Percentiles rank a stretch among this genome's conserved stretches.
These are phyloP conservation scores for Blakeslea trispora DNA, from an alignment of 371 early-diverging fungal species.

Conservation along the genomic window DNA sequence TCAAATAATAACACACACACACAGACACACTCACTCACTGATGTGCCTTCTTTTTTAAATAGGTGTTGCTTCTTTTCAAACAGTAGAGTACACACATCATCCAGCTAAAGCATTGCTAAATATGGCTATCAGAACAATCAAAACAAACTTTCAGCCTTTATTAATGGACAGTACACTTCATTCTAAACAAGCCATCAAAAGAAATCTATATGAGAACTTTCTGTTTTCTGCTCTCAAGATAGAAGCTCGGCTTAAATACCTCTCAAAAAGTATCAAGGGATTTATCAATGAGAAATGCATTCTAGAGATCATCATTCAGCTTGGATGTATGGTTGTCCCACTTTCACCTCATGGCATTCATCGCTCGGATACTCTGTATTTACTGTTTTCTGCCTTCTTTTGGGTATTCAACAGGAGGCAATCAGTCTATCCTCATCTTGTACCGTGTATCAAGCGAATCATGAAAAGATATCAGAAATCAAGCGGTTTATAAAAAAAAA, in stretches of 20 bases:
- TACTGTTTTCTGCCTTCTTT: background rate
- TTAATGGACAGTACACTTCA: constrained; percentile 66
- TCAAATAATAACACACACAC: background rate
- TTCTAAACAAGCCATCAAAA: constrained; percentile 47
- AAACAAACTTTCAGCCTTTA: constrained; percentile 52
- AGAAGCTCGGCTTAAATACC: constrained; percentile 2
- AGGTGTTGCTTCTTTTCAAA: constrained; percentile 32
- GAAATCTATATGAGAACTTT: constrained; percentile 76
- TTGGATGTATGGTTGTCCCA: constrained; percentile 2
- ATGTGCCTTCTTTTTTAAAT: no score
- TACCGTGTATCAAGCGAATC: background rate
- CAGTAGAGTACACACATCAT: constrained; percentile 35
- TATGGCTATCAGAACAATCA: constrained; percentile 45
- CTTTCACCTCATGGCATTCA: constrained; percentile 4
- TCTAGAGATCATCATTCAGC: constrained; percentile 8
- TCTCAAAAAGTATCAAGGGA: constrained; percentile 2
- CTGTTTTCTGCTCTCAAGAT: constrained; percentile 62
- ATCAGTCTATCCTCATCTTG: background rate
- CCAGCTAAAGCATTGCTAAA: constrained; percentile 41
- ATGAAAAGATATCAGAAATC: background rate
- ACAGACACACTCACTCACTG: constrained; percentile 12
- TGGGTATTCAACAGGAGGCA: background rate
- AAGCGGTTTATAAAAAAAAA: no score
- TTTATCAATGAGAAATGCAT: constrained; percentile 13
- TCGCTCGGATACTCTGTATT: background rate